A percentile compares a stretch with the other conserved stretches of the same genome.
phyloP scores from a whole-genome alignment of 1,284 basidiomycete genomes.

The Ceratorhiza oryzae-sativae region DNA sequence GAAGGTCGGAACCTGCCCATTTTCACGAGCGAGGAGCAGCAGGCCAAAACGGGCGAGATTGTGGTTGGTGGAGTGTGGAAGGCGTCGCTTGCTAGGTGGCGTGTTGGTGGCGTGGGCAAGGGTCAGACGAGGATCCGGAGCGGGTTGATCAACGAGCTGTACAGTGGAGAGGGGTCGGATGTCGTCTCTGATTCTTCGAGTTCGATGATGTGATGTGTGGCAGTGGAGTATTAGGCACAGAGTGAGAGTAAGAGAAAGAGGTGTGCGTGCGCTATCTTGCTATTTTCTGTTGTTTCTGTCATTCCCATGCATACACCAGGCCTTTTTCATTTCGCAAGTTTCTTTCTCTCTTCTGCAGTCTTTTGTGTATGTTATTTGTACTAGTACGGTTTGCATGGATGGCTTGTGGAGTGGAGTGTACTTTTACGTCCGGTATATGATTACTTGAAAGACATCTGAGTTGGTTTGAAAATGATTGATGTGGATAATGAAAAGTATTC shows the following conservation, averaged over 20 bases:
- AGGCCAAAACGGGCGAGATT: constrained; percentile 29
- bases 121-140: constrained; percentile 31
- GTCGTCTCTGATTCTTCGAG: constrained; percentile 19
- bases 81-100: constrained; percentile 27
- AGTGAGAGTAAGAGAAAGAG: no score
- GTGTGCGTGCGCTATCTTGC: background rate
- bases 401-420: constrained; percentile 7
- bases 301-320: background rate
- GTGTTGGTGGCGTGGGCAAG: constrained; percentile 28
- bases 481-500: no score
- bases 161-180: background rate
- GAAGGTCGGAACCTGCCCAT: constrained; percentile 32
- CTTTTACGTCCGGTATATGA: constrained; percentile 7
- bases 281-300: constrained; percentile 1
- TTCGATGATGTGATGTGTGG: constrained; percentile 4
- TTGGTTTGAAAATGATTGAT: background rate
- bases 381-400: constrained; percentile 11
- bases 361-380: background rate
- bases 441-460: constrained; percentile 5
- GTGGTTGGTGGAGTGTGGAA: constrained; percentile 33
- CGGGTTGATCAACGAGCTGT: constrained; percentile 17
- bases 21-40: constrained; percentile 34
- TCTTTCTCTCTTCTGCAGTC: background rate
- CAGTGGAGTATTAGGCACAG: background rate
- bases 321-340: background rate